phyloP scores from a whole-genome alignment of 2,329 filamentous ascomycete species.

The Penicillium paneum region DNA sequence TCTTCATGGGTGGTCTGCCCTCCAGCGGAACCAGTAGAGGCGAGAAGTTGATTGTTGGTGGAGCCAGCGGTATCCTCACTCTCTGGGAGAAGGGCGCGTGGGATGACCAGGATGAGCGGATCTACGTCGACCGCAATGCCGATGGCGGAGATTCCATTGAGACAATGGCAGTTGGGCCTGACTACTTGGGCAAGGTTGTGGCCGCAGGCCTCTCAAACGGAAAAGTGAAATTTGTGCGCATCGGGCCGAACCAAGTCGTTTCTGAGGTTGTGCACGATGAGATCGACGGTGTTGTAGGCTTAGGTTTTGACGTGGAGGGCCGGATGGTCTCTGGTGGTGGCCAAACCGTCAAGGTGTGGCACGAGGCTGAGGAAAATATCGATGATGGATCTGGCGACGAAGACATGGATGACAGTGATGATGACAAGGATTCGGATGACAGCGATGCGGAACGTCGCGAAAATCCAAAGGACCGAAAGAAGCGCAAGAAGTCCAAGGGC shows the following conservation, averaged over 20 bases:
- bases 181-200: constrained; percentile 65
- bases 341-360: constrained; percentile 84
- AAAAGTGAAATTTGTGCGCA: constrained; percentile 69
- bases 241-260: constrained; percentile 70
- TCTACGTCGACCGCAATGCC: constrained; percentile 64
- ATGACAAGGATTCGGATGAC: constrained; percentile 43
- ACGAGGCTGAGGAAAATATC: constrained; percentile 60
- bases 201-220: constrained; percentile 82
- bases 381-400: constrained; percentile 45
- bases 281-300: constrained; percentile 74
- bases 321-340: constrained; percentile 89
- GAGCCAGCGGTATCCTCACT: constrained; percentile 77
- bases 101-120: constrained; percentile 91
- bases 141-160: constrained; percentile 77
- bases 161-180: constrained; percentile 68
- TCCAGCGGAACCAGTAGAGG: constrained; percentile 66
- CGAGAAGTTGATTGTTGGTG: constrained; percentile 71
- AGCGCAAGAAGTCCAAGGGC: constrained; percentile 45
- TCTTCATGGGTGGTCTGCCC: constrained; percentile 73
- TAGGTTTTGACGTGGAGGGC: constrained; percentile 81
- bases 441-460: constrained; percentile 47
- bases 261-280: constrained; percentile 73
- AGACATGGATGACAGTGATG: constrained; percentile 45
- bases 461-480: constrained; percentile 46
- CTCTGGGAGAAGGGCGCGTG: constrained; percentile 92